These are phyloP conservation scores for Exophiala sideris DNA, from an alignment of 2,329 filamentous ascomycete species.

Conservation along the genomic window DNA sequence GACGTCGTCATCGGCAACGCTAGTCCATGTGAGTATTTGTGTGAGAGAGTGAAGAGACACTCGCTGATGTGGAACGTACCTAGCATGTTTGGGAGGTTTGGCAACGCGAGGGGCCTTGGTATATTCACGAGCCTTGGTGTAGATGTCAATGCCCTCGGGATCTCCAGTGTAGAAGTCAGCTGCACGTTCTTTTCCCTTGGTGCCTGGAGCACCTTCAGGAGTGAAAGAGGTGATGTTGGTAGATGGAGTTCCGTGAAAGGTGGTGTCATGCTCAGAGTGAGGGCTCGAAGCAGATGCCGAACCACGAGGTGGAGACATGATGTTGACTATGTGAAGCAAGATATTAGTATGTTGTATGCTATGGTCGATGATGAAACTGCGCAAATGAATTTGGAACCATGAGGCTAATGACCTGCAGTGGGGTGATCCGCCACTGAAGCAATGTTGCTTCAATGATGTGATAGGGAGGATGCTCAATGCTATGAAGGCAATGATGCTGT, in stretches of 20 bases:
- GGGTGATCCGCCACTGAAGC: constrained; percentile 2
- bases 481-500: not conserved
- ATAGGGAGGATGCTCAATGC: not conserved
- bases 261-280: constrained; percentile 15
- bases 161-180: not conserved
- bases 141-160: not conserved
- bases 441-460: not conserved
- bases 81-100: not conserved
- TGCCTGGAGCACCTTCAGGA: constrained; percentile 51
- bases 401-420: not conserved
- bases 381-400: no score
- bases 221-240: constrained; percentile 64
- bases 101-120: not conserved
- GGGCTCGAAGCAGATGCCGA: constrained; percentile 19
- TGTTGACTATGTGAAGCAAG: not conserved
- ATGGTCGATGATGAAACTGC: no score
- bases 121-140: not conserved
- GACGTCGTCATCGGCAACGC: constrained; percentile 29
- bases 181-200: constrained; percentile 32
- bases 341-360: no score
- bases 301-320: constrained; percentile 15
- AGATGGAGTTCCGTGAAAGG: constrained; percentile 58
- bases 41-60: not conserved
- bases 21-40: constrained; percentile 16
- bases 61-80: constrained; percentile 4